Evolutionary conservation across 768 basidiomycete species (phyloP), one percentile per base, ranked within the genome.

Genomic region (Amanita fuliginea): DNA sequence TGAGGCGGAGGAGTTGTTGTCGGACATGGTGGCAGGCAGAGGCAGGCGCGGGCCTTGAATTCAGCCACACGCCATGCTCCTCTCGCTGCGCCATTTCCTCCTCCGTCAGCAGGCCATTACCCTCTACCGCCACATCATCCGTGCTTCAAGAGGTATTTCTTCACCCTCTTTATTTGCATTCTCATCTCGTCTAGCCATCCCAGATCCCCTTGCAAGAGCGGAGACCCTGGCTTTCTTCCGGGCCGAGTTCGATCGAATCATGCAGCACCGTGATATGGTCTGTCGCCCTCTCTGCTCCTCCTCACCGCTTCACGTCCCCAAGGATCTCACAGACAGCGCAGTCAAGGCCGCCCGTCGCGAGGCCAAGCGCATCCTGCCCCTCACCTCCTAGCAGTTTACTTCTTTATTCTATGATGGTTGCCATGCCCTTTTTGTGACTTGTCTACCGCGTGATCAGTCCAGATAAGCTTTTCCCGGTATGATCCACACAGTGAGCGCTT

Each of bases 191-290:
- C 37, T 55, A 88, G 87, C 62, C 36, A 81, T 90, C 44, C 77
- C 77, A 32, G 75, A 88, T 64, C 71, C 70, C 46, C 59, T 60
- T 51, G 71, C 81, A 24, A 74, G 86, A 52, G 62, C 64, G 52
- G 86, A 89, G 57, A 86, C 86, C 0, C 63, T 87, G 6, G 58
- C 61, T 18, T 90, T 86, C 84, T 76, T 89, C 62, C 79, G 87
- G 24, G 59, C 66, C 43, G 85, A 88, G 63, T 77, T 89, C 55
- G 81, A 86, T 58, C 68, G 78, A 51, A 80, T 78, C 56, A 72
- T 63, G 51, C 60, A 79, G 57, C 58, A 85, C 35, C 61, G 69
- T 9, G 81, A 88, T 59, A 61, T 69, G 53, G 86, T 88, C 56
- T 47, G 74, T 53, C 45, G 37, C 40, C 21, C 30, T 28, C 24